These are phyloP conservation scores for Simplicillium sp. DNA, from an alignment of 2,329 filamentous ascomycete species.

Conservation along the genomic window DNA sequence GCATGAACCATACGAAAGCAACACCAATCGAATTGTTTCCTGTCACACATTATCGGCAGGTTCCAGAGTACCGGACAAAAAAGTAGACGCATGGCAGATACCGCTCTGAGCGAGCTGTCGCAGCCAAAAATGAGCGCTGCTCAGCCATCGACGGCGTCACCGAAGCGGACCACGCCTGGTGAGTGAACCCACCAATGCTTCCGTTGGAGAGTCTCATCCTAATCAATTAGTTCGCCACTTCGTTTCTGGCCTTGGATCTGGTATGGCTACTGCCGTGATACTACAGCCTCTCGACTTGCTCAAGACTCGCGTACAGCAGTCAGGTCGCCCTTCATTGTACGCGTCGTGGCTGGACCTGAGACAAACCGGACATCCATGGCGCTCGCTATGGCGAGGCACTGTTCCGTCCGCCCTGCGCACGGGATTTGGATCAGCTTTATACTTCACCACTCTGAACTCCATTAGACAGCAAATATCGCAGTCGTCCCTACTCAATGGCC, in stretches of 20 bases:
- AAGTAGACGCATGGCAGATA: too few relatives aligned
- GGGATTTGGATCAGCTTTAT: conserved; percentile 84
- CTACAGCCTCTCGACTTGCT: conserved; percentile 92
- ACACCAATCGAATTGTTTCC: too few relatives aligned
- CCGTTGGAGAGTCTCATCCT: too few relatives aligned
- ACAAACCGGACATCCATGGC: conserved; percentile 50
- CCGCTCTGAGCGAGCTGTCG: too few relatives aligned
- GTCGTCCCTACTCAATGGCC: conserved; percentile 14
- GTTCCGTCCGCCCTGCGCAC: conserved; percentile 88
- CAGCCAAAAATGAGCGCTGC: background rate
- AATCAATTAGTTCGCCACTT: conserved; percentile 65
- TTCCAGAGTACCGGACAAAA: too few relatives aligned
- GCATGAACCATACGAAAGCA: too few relatives aligned
- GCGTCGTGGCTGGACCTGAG: conserved; percentile 27
- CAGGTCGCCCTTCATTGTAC: conserved; percentile 56
- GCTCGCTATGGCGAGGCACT: conserved; percentile 83
- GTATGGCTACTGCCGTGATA: conserved; percentile 78
- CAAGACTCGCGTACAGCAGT: conserved; percentile 93
- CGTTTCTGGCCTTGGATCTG: conserved; percentile 76
- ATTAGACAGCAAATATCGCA: conserved; percentile 56
- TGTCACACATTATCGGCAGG: too few relatives aligned
- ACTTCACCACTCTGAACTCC: conserved; percentile 82
- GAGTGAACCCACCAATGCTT: background rate
- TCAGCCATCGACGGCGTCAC: background rate
- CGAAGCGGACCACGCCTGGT: conserved; percentile 3